Conservation (phyloP, 345 rosid species). For the Eucalyptus pauciflora region DNA sequence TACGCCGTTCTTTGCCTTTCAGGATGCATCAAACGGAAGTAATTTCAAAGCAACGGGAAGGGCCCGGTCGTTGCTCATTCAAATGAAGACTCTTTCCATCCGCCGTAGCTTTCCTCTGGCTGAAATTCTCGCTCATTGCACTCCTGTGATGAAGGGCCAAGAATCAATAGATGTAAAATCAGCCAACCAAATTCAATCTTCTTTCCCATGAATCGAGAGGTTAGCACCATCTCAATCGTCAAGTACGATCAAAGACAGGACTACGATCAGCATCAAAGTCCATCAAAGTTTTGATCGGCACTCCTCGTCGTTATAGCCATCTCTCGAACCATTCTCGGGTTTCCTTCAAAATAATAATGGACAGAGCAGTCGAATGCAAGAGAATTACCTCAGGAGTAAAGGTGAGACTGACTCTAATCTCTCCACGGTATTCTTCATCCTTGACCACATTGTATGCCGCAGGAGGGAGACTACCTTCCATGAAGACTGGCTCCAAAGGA, state of each 20-base stretch:
- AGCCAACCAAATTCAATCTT: neutral
- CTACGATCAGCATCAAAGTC: neutral
- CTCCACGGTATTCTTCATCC: conserved; percentile 49
- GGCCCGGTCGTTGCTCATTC: neutral
- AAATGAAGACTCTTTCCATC: conserved; percentile 49
- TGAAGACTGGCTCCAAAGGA: conserved; percentile 45
- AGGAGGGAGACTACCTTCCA: conserved; percentile 43
- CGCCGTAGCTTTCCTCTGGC: conserved; percentile 37
- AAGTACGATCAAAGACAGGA: neutral
- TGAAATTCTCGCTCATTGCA: conserved; percentile 8
- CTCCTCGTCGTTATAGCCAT: neutral
- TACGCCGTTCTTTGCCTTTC: neutral
- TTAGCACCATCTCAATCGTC: neutral
- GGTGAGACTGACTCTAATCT: conserved; percentile 52
- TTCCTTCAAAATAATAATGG: neutral
- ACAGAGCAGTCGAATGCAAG: neutral
- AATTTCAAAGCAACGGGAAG: neutral
- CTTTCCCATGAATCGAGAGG: neutral
- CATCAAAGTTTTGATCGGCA: neutral
- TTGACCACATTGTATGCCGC: conserved; percentile 64
- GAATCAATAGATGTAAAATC: neutral
- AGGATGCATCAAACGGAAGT: neutral
- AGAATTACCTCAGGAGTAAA: conserved; percentile 58
- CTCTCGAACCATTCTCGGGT: neutral
- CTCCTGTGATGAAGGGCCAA: conserved; percentile 1